These are phyloP conservation scores for Hippophae gyantsensis DNA, from an alignment of 306 rosid genomes.

Conservation along the genomic window DNA sequence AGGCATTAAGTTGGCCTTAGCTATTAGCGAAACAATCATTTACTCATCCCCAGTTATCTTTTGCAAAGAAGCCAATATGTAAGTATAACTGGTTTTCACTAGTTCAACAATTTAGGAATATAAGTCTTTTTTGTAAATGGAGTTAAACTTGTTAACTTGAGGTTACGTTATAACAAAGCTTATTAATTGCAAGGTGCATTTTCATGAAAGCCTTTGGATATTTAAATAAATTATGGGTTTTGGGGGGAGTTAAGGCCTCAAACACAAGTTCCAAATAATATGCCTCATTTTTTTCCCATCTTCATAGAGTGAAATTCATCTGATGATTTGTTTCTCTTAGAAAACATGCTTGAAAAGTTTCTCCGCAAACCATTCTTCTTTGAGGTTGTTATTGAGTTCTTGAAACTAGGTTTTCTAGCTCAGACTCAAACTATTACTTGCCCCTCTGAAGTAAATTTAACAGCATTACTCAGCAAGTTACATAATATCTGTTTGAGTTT, in stretches of 20 bases:
- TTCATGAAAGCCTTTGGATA: too few species aligned
- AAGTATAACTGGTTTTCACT: too few species aligned
- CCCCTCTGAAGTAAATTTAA: constrained; percentile 64
- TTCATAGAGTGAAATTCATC: constrained; percentile 20
- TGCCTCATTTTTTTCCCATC: constrained; percentile 20
- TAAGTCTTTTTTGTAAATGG: too few species aligned
- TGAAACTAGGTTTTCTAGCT: constrained; percentile 38
- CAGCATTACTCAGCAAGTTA: constrained; percentile 70
- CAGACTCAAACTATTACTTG: constrained; percentile 52
- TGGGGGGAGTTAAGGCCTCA: constrained; percentile 25
- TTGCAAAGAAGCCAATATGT: too few species aligned
- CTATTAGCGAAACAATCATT: too few species aligned
- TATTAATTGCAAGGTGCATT: too few species aligned
- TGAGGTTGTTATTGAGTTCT: constrained; percentile 30
- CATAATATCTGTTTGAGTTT: constrained; percentile 63
- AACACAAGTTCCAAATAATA: constrained; percentile 45
- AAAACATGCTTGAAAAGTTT: constrained; percentile 24
- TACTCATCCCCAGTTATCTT: too few species aligned
- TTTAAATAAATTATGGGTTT: too few species aligned
- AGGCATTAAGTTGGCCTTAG: too few species aligned
- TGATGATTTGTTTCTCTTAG: constrained; percentile 19
- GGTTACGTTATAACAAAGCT: too few species aligned
- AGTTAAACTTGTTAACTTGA: too few species aligned
- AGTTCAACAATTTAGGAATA: too few species aligned
- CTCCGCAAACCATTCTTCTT: constrained; percentile 17